Conservation (phyloP, 495 filamentous ascomycete genomes). For the Daldinia loculata region DNA sequence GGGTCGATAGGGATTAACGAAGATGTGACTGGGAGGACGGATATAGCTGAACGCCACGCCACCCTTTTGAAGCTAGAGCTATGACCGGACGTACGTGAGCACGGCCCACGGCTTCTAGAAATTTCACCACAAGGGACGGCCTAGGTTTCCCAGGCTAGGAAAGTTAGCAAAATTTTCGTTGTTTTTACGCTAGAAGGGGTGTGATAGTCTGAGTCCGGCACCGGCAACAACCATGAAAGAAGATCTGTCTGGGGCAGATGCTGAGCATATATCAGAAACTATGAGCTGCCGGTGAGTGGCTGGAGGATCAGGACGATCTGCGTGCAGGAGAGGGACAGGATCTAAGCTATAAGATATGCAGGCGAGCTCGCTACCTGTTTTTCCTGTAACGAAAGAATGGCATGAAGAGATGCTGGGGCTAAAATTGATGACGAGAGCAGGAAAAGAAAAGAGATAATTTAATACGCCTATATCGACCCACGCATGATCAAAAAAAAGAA, state of each 20-base stretch:
- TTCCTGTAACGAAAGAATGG: constrained; percentile 17
- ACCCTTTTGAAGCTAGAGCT: constrained; percentile 34
- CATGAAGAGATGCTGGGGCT: constrained; percentile 18
- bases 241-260: constrained; percentile 29
- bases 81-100: constrained; percentile 30
- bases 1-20: constrained; percentile 18
- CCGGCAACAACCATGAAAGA: constrained; percentile 27
- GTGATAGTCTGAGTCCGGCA: constrained; percentile 5
- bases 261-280: constrained; percentile 40
- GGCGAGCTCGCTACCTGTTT: constrained; percentile 34
- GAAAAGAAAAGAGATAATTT: constrained; percentile 34
- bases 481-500: constrained; percentile 30
- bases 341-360: constrained; percentile 31
- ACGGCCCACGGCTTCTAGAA: constrained; percentile 29
- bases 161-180: constrained; percentile 14
- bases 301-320: constrained; percentile 34
- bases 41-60: constrained; percentile 43
- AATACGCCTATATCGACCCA: constrained; percentile 33
- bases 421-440: constrained; percentile 30
- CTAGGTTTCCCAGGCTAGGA: constrained; percentile 11
- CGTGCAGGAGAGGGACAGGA: constrained; percentile 20
- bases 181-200: constrained; percentile 18
- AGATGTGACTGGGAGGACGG: constrained; percentile 26
- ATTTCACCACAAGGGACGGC: constrained; percentile 20
- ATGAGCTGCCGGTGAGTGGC: constrained; percentile 32